Evolutionary conservation across 306 rosid species (phyloP), one percentile per base, ranked within the genome.

Genomic region (Purshia tridentata): DNA sequence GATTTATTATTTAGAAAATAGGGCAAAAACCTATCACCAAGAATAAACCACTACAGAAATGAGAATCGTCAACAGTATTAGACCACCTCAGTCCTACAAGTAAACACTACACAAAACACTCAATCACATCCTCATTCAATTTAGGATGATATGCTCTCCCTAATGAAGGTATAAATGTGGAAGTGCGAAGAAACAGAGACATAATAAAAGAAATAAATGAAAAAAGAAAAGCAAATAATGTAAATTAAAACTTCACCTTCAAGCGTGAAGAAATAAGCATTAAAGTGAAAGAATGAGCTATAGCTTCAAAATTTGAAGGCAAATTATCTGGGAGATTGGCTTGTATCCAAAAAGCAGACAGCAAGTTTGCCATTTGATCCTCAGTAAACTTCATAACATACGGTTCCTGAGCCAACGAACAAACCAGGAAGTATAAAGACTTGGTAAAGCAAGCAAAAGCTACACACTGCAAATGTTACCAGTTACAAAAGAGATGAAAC

Each of bases 271-370:
- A 87, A 67, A 85, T 76, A 45, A 95, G 86, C 40, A 92, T 79
- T 65, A 91, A 81, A 70, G 71, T 79, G 78, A 87, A 95, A 70
- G 98, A 89, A 77, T 88, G 92, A 72, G 90, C 86, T 65, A 95
- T 77, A 57, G 99, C 95, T 80, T 95, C 96, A 75, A 90, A 23
- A 82, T 91, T 95, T 73, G 99, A 83, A 74, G 98, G 99, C 55
- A 90, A 78, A 82, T 90, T 95, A 83, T 95, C 96, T 0, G 92
- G 86, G 72, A 90, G 87, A 72, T 72, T 88, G 61, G 96, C 88
- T 82, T 95, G 93, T 53, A 91, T 86, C 98, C 99, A 95, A 80
- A 95, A 88, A 41, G 98, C 86, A 77, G 99, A 95, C 20, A 91
- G 88, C 82, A 95, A 87, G 73, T 88, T 91, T 22, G 84, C 83